Evolutionary conservation across 192 early-diverging fungal genomes (phyloP), one percentile per base, ranked within the genome.

Genomic region (Entomortierella beljakovae): DNA sequence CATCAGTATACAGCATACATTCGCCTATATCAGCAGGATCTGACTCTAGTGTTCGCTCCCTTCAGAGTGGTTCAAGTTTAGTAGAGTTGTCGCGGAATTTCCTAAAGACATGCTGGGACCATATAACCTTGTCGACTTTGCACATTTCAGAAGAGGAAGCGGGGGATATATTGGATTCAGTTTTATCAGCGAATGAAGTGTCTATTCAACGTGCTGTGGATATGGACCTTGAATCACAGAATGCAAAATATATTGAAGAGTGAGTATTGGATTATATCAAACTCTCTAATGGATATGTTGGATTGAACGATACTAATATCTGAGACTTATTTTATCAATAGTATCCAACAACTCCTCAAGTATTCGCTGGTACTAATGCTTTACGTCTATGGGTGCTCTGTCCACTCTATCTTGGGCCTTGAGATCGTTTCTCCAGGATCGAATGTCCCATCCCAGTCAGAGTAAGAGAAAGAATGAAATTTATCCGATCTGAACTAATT

Each of bases 351-450:
- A n/a, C 54, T 87, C 40, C 69, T 87, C 11, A 82, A 80, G 43
- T 87, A 85, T 32, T 81, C 84, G 6, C 50, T 74, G 20, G 81
- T 55, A 28, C 54, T 87, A 2, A 48, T 66, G n/a, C 72, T 84
- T 50, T 87, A 77, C 61, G 71, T 61, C 0, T 83, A 69, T 23
- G 71, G 77, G 33, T 87, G 86, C 32, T 69, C 86, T 0, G 33
- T 83, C 37, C 65, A 43, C 11, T 61, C 77, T 40, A 76, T 87
- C 34, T 32, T 63, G 6, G 53, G 50, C 26, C 53, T 83, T 6
- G 77, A 83, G 0, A 70, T 87, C 53, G 80, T 66, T 4, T 81
- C 80, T 9, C 37, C 49, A 0, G 35, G 35, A 26, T 48, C 61
- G 16, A 48, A 43, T 31, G n/a, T 20, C 2, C 51, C 53, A 40